Percentiles rank a stretch among this genome's conserved stretches.
Conservation (phyloP, 441 rosid species). For the Brassica balearica region DNA sequence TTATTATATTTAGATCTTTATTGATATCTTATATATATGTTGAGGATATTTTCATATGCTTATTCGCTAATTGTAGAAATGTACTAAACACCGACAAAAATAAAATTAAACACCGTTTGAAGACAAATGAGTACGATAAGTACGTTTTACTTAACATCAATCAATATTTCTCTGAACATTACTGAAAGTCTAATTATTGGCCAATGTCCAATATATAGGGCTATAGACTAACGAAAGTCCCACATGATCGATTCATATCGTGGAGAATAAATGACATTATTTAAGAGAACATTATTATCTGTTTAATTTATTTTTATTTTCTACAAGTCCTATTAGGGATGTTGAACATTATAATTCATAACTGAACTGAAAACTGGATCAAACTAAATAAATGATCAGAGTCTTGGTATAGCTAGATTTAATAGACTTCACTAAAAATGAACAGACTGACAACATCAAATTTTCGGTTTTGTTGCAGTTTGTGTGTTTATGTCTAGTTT, state of each 20-base stretch:
- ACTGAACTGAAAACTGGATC: background rate
- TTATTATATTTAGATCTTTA: background rate
- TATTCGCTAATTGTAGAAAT: conserved; percentile 12
- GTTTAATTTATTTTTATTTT: background rate
- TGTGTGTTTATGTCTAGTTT: background rate
- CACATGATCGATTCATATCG: background rate
- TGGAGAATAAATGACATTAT: background rate
- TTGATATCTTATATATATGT: background rate
- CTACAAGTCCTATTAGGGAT: background rate
- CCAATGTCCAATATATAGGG: background rate
- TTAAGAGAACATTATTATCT: background rate
- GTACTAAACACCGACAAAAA: conserved; percentile 15
- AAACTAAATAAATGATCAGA: conserved; percentile 5
- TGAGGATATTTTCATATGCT: conserved; percentile 4
- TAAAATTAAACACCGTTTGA: conserved; percentile 11
- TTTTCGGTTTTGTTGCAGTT: background rate
- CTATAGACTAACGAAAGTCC: conserved; percentile 11
- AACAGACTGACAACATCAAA: background rate
- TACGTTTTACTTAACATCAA: conserved; percentile 28
- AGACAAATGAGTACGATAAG: conserved; percentile 25
- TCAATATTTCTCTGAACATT: background rate
- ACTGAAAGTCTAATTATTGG: conserved; percentile 17
- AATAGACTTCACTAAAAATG: background rate
- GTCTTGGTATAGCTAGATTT: background rate
- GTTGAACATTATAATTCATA: conserved; percentile 9